Percentiles rank a stretch among this genome's conserved stretches.
Evolutionary conservation across 208 protist genomes (phyloP).

Genomic region (Trypanosomatidae sp.): DNA sequence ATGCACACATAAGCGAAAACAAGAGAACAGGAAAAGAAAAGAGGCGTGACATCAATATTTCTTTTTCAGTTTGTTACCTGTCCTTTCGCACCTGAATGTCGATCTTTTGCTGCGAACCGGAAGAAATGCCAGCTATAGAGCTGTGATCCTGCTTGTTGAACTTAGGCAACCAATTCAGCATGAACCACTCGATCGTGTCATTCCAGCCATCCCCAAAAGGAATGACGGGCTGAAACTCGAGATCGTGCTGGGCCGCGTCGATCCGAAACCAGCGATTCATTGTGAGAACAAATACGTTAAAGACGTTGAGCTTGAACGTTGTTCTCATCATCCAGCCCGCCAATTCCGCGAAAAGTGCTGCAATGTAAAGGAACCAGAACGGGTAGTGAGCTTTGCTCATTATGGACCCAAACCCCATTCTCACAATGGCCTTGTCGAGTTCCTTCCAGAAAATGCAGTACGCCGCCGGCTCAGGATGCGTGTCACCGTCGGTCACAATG

Average conservation of each 20-base stretch:
- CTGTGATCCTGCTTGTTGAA: slow-evolving; percentile 61
- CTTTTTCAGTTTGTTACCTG: slow-evolving; percentile 5
- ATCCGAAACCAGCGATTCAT: slow-evolving; percentile 96
- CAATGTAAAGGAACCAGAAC: slow-evolving; percentile 86
- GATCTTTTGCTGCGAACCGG: slow-evolving; percentile 86
- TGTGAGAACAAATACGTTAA: slow-evolving; percentile 94
- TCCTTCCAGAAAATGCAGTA: slow-evolving; percentile 94
- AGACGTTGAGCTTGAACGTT: slow-evolving; percentile 93
- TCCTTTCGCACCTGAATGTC: slow-evolving; percentile 77
- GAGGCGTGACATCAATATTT: neutral
- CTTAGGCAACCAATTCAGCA: slow-evolving; percentile 86
- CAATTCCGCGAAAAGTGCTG: slow-evolving; percentile 76
- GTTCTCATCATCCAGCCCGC: slow-evolving; percentile 72
- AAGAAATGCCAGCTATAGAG: slow-evolving; percentile 76
- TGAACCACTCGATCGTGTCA: slow-evolving; percentile 92
- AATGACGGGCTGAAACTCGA: slow-evolving; percentile 89
- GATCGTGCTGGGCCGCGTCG: slow-evolving; percentile 83
- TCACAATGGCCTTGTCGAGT: slow-evolving; percentile 88
- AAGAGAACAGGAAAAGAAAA: neutral
- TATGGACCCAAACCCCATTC: slow-evolving; percentile 90
- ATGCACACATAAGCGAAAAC: slow-evolving; percentile 2
- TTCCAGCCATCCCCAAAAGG: slow-evolving; percentile 85
- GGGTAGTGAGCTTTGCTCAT: slow-evolving; percentile 83
- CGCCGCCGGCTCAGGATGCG: slow-evolving; percentile 83
- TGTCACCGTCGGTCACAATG: slow-evolving; percentile 94